phyloP scores from a whole-genome alignment of 2,329 filamentous ascomycete genomes.

The Calonectria pauciramosa region DNA sequence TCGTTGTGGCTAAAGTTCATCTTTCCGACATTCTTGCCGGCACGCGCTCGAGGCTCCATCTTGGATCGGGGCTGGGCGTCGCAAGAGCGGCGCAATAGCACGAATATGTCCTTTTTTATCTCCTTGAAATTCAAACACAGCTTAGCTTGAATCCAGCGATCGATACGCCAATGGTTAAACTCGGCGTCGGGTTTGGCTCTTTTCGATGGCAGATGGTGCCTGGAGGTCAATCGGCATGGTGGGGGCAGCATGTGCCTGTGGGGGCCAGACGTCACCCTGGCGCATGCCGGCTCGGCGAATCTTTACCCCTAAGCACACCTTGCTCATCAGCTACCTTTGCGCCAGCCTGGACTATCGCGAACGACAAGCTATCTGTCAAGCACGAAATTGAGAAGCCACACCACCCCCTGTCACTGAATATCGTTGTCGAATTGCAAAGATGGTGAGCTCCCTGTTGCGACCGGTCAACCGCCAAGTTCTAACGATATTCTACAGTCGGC shows the following conservation, averaged over 20 bases:
- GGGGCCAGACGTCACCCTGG: conserved; percentile 41
- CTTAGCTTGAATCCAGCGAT: not conserved
- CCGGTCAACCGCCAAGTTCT: conserved; percentile 19
- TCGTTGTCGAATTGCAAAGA: conserved; percentile 31
- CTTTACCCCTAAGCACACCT: conserved; percentile 54
- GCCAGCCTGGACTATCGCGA: conserved; percentile 25
- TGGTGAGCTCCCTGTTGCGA: conserved; percentile 41
- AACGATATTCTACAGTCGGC: conserved; percentile 75
- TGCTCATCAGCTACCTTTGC: conserved; percentile 33
- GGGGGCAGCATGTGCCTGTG: conserved; percentile 37
- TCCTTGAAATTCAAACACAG: not conserved
- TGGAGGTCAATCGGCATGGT: conserved; percentile 30
- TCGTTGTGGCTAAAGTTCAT: conserved; percentile 84
- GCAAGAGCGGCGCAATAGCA: conserved; percentile 5
- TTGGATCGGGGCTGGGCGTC: conserved; percentile 47
- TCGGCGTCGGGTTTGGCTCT: not conserved
- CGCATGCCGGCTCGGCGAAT: conserved; percentile 50
- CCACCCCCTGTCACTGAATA: not conserved
- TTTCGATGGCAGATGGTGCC: not conserved
- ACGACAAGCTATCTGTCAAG: conserved; percentile 24
- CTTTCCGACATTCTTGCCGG: conserved; percentile 84
- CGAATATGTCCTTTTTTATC: not conserved
- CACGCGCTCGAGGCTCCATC: conserved; percentile 83
- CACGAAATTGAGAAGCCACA: conserved; percentile 13
- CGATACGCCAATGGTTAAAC: not conserved